These are phyloP conservation scores for Elasticomyces elasticus DNA, from an alignment of 495 filamentous ascomycete species.

Conservation along the genomic window DNA sequence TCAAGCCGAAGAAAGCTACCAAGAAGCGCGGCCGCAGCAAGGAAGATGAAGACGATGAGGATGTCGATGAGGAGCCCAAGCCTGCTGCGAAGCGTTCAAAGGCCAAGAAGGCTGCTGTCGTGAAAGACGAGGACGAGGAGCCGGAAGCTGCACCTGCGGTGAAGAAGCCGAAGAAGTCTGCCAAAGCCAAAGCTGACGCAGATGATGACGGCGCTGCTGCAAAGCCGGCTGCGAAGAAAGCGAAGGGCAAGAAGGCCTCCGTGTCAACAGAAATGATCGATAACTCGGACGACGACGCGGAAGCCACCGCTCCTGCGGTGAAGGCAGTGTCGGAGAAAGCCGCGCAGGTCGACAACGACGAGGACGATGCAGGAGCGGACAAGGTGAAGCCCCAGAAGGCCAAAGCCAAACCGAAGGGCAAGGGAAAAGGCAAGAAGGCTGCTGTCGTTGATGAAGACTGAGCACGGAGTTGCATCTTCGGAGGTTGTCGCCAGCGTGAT, in stretches of 20 bases:
- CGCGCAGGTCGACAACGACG: conserved; percentile 20
- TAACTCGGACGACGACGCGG: conserved; percentile 19
- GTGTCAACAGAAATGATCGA: conserved; percentile 21
- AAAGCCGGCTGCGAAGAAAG: conserved; percentile 8
- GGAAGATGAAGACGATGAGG: conserved; percentile 27
- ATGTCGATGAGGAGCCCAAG: conserved; percentile 26
- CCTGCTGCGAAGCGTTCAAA: conserved; percentile 25
- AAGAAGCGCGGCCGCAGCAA: conserved; percentile 40
- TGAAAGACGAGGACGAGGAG: conserved; percentile 9
- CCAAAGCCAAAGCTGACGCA: conserved; percentile 20
- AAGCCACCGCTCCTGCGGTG: conserved; percentile 24
- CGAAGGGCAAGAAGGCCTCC: conserved; percentile 5
- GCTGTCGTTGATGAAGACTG: conserved; percentile 17
- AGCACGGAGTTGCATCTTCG: background rate
- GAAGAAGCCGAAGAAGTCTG: conserved; percentile 22
- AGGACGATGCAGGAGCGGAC: conserved; percentile 11
- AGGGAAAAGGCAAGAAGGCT: conserved; percentile 24
- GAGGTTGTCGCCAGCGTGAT: too few species aligned
- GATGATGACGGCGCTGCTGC: conserved; percentile 28
- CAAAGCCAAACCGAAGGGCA: conserved; percentile 16
- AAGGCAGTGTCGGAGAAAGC: conserved; percentile 22
- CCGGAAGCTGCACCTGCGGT: conserved; percentile 18
- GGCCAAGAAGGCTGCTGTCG: conserved; percentile 20
- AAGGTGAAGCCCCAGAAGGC: conserved; percentile 27
- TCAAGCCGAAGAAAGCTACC: conserved; percentile 18